Evolutionary conservation across 495 filamentous ascomycete species (phyloP).

Genomic region (Xylaria castorea): DNA sequence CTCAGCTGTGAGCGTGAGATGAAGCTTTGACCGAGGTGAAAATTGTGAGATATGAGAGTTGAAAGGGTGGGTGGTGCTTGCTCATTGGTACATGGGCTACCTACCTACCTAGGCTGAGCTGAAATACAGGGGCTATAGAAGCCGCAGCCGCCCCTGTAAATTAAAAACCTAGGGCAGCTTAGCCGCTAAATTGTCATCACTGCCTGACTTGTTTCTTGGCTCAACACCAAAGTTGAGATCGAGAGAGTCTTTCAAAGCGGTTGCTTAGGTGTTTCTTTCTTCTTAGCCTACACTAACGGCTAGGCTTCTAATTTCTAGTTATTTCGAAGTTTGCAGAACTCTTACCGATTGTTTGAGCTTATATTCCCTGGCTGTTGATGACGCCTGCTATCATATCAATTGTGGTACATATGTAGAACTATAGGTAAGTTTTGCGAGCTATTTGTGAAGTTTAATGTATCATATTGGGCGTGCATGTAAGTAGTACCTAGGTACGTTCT

Average conservation of each 20-base stretch:
- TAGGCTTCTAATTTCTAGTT: no score
- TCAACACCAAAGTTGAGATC: background rate
- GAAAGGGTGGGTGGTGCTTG: slow-evolving; percentile 1
- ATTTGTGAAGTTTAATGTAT: background rate
- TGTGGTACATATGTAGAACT: no score
- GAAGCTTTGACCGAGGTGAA: slow-evolving; percentile 3
- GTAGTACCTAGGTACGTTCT: no score
- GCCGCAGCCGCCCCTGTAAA: background rate
- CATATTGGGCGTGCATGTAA: no score
- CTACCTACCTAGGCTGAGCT: no score
- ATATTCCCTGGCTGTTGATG: no score
- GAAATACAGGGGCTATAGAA: background rate
- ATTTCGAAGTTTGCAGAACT: no score
- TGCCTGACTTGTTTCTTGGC: background rate
- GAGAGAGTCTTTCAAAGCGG: background rate
- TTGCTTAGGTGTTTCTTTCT: no score
- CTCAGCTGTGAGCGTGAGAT: background rate
- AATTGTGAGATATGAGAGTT: slow-evolving; percentile 5
- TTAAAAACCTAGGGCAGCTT: background rate
- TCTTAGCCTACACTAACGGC: no score
- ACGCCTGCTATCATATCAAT: no score
- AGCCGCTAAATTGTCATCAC: background rate
- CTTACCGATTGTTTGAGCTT: no score
- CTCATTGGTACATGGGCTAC: slow-evolving; percentile 7
- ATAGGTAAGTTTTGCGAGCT: no score